Percentiles rank a stretch among this genome's conserved stretches.
These are phyloP conservation scores for Candida ovalis DNA, from an alignment of 805 yeast genomes.

Conservation along the genomic window DNA sequence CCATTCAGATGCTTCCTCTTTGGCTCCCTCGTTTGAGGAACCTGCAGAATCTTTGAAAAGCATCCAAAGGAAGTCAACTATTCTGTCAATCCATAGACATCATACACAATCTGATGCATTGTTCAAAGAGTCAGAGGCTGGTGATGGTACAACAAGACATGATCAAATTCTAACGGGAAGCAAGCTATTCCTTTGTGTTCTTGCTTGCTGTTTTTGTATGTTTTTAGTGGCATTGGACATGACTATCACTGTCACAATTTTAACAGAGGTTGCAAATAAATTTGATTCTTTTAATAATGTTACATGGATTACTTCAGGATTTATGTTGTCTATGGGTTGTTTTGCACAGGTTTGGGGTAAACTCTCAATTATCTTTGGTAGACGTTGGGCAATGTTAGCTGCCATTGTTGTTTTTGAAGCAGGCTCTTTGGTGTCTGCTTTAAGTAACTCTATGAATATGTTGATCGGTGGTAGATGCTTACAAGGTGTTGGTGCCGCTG, in stretches of 20 bases:
- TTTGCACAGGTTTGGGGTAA: conserved; percentile 57
- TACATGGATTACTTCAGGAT: conserved; percentile 59
- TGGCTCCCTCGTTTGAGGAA: background rate
- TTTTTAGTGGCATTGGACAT: conserved; percentile 48
- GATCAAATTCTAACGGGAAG: conserved; percentile 25
- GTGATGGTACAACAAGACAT: conserved; percentile 34
- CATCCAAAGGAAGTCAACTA: background rate
- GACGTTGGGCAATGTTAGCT: conserved; percentile 45
- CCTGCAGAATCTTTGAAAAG: background rate
- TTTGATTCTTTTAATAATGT: conserved; percentile 48
- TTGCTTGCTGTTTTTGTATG: conserved; percentile 14
- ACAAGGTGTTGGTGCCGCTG: conserved; percentile 72
- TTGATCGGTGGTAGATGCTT: conserved; percentile 69
- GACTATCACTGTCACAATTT: conserved; percentile 52
- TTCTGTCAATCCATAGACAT: background rate
- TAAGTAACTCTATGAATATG: conserved; percentile 51
- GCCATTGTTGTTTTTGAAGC: conserved; percentile 53
- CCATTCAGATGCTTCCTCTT: background rate
- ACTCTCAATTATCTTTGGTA: conserved; percentile 52
- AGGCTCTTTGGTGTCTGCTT: conserved; percentile 60
- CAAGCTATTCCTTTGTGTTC: conserved; percentile 13
- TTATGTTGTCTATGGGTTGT: conserved; percentile 49
- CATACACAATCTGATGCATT: background rate
- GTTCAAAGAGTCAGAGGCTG: conserved; percentile 35
- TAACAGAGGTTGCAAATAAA: conserved; percentile 45